Evolutionary conservation across 257 asterid species (phyloP).

Genomic region (Nicotiana paniculata): DNA sequence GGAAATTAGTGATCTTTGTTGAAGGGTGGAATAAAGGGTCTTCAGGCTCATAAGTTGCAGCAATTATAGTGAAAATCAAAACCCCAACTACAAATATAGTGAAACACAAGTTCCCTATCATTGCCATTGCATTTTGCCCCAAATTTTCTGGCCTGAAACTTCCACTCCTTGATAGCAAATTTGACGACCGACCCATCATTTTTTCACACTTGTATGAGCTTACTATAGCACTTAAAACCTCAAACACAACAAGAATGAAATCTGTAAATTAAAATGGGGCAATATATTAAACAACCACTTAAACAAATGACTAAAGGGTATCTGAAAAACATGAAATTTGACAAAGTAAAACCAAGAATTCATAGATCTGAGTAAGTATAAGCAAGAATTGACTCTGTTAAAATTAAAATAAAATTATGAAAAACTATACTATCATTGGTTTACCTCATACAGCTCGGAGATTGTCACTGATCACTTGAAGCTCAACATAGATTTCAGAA

Average conservation of each 20-base stretch:
- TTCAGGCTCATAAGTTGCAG: constrained; percentile 50
- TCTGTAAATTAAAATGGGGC: neutral
- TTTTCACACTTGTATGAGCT: neutral
- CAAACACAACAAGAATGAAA: neutral
- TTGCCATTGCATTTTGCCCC: constrained; percentile 60
- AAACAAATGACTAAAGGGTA: constrained; percentile 8
- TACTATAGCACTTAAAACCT: neutral
- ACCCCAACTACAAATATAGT: constrained; percentile 49
- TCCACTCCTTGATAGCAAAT: constrained; percentile 35
- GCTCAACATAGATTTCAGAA: constrained; percentile 1
- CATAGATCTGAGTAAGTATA: constrained; percentile 20
- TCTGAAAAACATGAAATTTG: neutral
- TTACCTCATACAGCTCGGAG: neutral
- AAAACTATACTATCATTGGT: neutral
- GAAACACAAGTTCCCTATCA: constrained; percentile 59
- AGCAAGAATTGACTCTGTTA: neutral
- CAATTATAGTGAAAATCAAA: constrained; percentile 54
- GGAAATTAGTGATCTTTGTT: constrained; percentile 60
- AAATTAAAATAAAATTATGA: neutral
- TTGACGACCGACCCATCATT: constrained; percentile 47
- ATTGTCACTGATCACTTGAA: neutral
- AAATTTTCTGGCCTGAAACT: constrained; percentile 62
- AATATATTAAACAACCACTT: neutral
- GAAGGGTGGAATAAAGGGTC: constrained; percentile 82
- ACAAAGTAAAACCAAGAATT: neutral